These are phyloP conservation scores for Lagenaria siceraria DNA, from an alignment of 306 rosid species.

Conservation along the genomic window DNA sequence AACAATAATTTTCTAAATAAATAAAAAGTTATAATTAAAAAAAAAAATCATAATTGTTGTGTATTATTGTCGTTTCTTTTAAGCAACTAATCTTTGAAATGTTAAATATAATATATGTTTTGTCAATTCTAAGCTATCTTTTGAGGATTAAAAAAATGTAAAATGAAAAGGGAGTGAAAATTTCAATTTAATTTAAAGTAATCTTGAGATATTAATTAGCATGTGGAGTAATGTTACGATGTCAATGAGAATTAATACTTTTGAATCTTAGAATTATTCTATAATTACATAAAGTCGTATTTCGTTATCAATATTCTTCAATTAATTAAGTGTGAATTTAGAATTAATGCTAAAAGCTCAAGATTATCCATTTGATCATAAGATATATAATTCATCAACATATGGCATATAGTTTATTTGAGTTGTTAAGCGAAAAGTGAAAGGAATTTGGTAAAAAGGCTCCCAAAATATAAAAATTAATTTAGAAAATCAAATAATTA, in stretches of 20 bases:
- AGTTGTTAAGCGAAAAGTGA: neutral
- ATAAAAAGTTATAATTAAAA: too few relatives aligned
- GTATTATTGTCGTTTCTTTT: neutral
- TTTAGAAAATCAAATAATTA: neutral
- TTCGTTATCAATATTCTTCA: neutral
- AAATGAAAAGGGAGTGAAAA: too few relatives aligned
- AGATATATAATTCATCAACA: neutral
- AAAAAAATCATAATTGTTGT: too few relatives aligned
- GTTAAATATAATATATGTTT: neutral
- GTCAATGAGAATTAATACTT: neutral
- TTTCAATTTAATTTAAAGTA: neutral
- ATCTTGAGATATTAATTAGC: neutral
- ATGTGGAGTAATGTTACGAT: neutral
- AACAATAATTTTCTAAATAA: neutral
- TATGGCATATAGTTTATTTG: neutral
- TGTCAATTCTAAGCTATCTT: neutral
- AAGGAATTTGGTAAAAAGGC: neutral
- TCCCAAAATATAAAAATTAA: too few relatives aligned
- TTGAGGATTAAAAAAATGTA: neutral
- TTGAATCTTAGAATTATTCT: neutral
- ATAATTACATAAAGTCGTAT: neutral
- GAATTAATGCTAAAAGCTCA: neutral
- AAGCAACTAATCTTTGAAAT: neutral
- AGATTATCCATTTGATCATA: neutral
- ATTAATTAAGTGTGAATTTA: neutral